Percentiles rank a stretch among this genome's conserved stretches.
These are phyloP conservation scores for Daldinia decipiens DNA, from an alignment of 495 filamentous ascomycete genomes.

Conservation along the genomic window DNA sequence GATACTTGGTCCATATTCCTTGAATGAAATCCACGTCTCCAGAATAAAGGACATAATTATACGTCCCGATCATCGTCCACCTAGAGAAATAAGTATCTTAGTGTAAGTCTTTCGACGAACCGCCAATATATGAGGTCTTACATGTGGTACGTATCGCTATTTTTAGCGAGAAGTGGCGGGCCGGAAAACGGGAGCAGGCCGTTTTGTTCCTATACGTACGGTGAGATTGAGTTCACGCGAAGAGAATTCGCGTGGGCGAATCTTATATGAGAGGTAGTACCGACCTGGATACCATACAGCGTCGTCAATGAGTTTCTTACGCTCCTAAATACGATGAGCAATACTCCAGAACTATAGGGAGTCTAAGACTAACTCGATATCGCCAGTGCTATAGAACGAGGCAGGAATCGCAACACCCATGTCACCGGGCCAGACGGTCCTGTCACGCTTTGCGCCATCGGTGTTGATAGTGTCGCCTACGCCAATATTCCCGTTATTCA, in stretches of 20 bases:
- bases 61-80: slow-evolving; percentile 69
- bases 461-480: slow-evolving; percentile 55
- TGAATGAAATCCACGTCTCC: slow-evolving; percentile 63
- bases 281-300: slow-evolving; percentile 68
- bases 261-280: not conserved
- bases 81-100: slow-evolving; percentile 29
- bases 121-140: slow-evolving; percentile 41
- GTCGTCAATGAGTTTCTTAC: slow-evolving; percentile 69
- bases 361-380: slow-evolving; percentile 55
- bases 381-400: slow-evolving; percentile 67
- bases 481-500: slow-evolving; percentile 62
- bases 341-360: not conserved
- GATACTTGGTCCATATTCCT: slow-evolving; percentile 62
- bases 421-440: slow-evolving; percentile 68
- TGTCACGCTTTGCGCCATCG: slow-evolving; percentile 68
- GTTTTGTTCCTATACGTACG: slow-evolving; percentile 34
- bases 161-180: slow-evolving; percentile 64
- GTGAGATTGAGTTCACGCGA: slow-evolving; percentile 24
- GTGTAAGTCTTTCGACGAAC: not conserved
- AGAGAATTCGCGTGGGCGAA: not conserved
- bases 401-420: slow-evolving; percentile 69
- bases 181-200: slow-evolving; percentile 62
- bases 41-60: slow-evolving; percentile 69
- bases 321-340: slow-evolving; percentile 47
- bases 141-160: slow-evolving; percentile 72